Evolutionary conservation across 352 stramenopile species (phyloP).

Genomic region (Phytophthora pluvialis): DNA sequence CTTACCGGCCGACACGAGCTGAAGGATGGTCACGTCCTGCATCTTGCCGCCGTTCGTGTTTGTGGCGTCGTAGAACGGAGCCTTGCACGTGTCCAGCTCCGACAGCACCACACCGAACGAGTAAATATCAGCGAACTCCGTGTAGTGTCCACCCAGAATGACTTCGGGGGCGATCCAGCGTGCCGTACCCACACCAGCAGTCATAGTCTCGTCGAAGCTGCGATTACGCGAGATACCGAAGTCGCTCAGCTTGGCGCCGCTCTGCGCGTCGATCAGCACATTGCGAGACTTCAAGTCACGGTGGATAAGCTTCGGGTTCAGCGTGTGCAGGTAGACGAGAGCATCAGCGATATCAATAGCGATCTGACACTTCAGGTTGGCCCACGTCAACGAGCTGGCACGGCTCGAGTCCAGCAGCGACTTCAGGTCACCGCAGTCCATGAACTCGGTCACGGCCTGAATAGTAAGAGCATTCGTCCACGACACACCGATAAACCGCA

Average conservation of each 20-base stretch:
- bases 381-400: slow-evolving; percentile 55
- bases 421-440: slow-evolving; percentile 72
- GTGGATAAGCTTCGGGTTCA: slow-evolving; percentile 72
- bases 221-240: slow-evolving; percentile 74
- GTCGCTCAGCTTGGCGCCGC: slow-evolving; percentile 68
- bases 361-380: slow-evolving; percentile 71
- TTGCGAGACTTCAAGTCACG: slow-evolving; percentile 78
- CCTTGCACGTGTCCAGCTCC: slow-evolving; percentile 72
- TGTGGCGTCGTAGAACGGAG: slow-evolving; percentile 62
- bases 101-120: slow-evolving; percentile 64
- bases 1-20: slow-evolving; percentile 72
- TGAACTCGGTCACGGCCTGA: slow-evolving; percentile 70
- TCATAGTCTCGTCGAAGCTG: slow-evolving; percentile 69
- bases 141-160: slow-evolving; percentile 58
- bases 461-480: slow-evolving; percentile 71
- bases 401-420: slow-evolving; percentile 50
- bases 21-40: slow-evolving; percentile 67
- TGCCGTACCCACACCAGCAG: slow-evolving; percentile 55
- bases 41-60: slow-evolving; percentile 70
- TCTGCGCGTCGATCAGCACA: slow-evolving; percentile 65
- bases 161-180: slow-evolving; percentile 68
- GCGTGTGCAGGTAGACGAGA: slow-evolving; percentile 75
- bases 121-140: slow-evolving; percentile 63
- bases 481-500: slow-evolving; percentile 71
- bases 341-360: slow-evolving; percentile 72